phyloP scores from a whole-genome alignment of 257 asterid species.

The Gentiana dahurica region DNA sequence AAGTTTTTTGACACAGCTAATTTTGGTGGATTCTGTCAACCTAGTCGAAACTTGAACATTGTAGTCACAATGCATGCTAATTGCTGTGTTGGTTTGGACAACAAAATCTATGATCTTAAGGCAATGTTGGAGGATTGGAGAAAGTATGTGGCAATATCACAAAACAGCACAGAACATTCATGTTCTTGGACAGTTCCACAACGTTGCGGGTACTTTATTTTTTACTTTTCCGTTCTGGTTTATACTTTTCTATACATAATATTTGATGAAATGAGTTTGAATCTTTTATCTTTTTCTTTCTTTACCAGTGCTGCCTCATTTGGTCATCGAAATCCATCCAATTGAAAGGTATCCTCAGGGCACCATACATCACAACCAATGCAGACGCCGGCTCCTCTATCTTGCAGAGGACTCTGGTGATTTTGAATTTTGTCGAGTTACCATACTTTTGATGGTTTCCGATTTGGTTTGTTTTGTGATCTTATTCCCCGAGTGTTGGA shows the following conservation, averaged over 20 bases:
- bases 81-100: slow-evolving; percentile 46
- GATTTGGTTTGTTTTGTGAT: too few species aligned
- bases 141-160: slow-evolving; percentile 14
- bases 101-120: slow-evolving; percentile 45
- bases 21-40: slow-evolving; percentile 59
- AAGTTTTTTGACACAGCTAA: slow-evolving; percentile 41
- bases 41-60: slow-evolving; percentile 31
- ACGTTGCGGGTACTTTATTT: slow-evolving; percentile 1
- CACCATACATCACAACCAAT: too few species aligned
- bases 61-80: slow-evolving; percentile 64
- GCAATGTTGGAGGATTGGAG: slow-evolving; percentile 48
- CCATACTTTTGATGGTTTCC: too few species aligned
- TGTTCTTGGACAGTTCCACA: slow-evolving; percentile 4
- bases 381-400: too few species aligned
- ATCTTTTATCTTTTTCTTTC: too few species aligned
- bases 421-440: too few species aligned
- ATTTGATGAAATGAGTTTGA: too few species aligned
- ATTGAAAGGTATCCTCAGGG: too few species aligned
- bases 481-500: too few species aligned
- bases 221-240: neutral
- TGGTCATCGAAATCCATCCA: too few species aligned
- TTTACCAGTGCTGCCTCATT: too few species aligned
- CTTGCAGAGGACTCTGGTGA: too few species aligned
- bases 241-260: neutral
- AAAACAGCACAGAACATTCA: neutral